Evolutionary conservation across 2,329 filamentous ascomycete species (phyloP), one percentile per base, ranked within the genome.

Genomic region (Cladorrhinum sp.): DNA sequence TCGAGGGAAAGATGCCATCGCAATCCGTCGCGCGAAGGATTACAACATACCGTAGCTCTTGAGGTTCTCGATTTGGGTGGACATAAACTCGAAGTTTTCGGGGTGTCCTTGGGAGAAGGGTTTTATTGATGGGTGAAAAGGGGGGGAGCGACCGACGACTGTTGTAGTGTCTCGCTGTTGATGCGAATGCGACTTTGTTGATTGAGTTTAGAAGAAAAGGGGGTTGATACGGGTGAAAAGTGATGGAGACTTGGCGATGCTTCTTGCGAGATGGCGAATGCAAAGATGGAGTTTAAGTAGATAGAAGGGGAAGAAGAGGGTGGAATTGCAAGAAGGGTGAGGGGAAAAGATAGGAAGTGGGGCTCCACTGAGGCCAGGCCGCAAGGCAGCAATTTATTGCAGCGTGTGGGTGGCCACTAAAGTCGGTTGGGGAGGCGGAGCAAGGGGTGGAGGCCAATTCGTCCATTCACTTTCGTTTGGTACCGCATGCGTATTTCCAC

Each of bases 21-120:
- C n/a, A n/a, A n/a, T n/a, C 10, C 16, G n/a, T 12, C 36, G 18
- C 28, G 52, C n/a, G 7, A 4, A 20, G 36, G 10, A 52, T n/a
- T n/a, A 3, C 21, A 60, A 83, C 90, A 76, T 82, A 95, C 91
- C 91, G 88, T 92, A 92, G 85, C 89, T 88, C 87, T 95, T 95
- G 82, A 96, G 90, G 86, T 96, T 96, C 61, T 65, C 64, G 62
- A 59, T 65, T 92, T 95, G 90, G 90, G 95, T 95, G 87, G 91
- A 95, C 91, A 95, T 95, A 93, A 92, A 93, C 89, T 90, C 88
- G 87, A 82, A 83, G 85, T 86, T 87, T 84, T 74, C 75, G 79
- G 82, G 82, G 80, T 79, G 71, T 75, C 77, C 72, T 76, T 75
- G 79, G 82, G 80, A 82, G 79, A 82, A 75, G 77, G 79, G 77